A percentile compares a stretch with the other conserved stretches of the same genome.
phyloP scores from a whole-genome alignment of 163 green algal genomes.

The Prototheca wickerhamii region DNA sequence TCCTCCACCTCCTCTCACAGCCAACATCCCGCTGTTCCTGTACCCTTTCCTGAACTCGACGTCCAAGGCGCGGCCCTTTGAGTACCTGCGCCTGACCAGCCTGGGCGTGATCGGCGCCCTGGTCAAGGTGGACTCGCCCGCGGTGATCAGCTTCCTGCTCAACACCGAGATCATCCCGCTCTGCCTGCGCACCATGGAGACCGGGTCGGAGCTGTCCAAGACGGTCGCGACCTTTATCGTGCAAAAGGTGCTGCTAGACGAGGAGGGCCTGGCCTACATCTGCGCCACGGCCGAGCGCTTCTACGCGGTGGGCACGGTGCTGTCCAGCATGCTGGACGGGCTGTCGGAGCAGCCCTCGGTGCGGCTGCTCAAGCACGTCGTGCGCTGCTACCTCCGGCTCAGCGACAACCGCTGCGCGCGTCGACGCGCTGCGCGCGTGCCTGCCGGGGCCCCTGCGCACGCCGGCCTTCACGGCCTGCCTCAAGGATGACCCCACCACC shows the following conservation, averaged over 20 bases:
- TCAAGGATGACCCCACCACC: constrained; percentile 90
- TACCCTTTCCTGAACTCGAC: constrained; percentile 99
- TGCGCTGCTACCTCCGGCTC: constrained; percentile 95
- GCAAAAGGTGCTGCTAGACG: constrained; percentile 97
- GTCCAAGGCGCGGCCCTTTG: constrained; percentile 93
- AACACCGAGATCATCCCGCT: constrained; percentile 98
- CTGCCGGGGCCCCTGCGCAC: constrained; percentile 84
- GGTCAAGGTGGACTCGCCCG: constrained; percentile 97
- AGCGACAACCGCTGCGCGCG: constrained; percentile 88
- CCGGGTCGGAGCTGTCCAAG: constrained; percentile 96
- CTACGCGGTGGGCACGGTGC: constrained; percentile 87
- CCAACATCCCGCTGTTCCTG: constrained; percentile 95
- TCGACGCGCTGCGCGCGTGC: constrained; percentile 87
- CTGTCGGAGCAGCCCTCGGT: constrained; percentile 76
- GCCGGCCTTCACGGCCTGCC: constrained; percentile 76
- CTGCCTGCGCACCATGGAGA: constrained; percentile 98
- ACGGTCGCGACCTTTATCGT: constrained; percentile 99
- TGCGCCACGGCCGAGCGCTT: constrained; percentile 97
- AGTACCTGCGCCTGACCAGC: constrained; percentile 95
- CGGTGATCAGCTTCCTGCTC: constrained; percentile 99
- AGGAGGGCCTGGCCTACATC: constrained; percentile 93
- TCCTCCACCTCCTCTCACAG: constrained; percentile 41
- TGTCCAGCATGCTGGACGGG: constrained; percentile 78
- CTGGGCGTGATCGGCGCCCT: constrained; percentile 95
- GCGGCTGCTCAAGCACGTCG: constrained; percentile 98